Base-by-base conservation (phyloP, 331 rosid genomes). In the Rosa hybrid region DNA sequence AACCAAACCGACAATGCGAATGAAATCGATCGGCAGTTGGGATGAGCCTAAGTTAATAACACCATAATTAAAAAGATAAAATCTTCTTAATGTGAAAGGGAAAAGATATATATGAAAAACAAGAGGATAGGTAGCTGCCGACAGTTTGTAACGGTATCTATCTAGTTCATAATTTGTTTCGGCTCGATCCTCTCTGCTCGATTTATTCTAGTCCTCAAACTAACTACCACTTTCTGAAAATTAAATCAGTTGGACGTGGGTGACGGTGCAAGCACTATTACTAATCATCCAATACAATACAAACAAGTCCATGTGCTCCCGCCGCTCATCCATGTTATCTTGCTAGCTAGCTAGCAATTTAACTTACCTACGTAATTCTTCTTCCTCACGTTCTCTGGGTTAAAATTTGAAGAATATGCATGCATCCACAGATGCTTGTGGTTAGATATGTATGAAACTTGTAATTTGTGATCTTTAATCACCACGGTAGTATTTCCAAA, bases 301-400 rank as follows among this genome's bases (percentile, higher is more conserved):
- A 39, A 68, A 68, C 49, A 68, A 16, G 3, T 38, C 13, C 72
- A 68, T 68, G 72, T 68, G 72, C 71, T 34, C 7, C 23, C 72
- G 72, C 49, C 72, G 72, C 72, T 17, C 48, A 41, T 16, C 48
- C 71, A 38, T 67, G 72, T 67, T 67, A 67, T 18, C 49, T 64
- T 65, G 71, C 70, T 64, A 6, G 11, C n/a, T 34, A 64, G 8
- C n/a, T 34, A 64, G 8, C 8, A 9, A 62, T 4, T 13, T 2
- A 27, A 30, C 69, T 64, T 34, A 4, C 16, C 41, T 25, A 25
- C 6, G 5, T 13, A 30, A 27, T 64, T 27, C 41, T 27, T 13
- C 8, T 25, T 30, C 70, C 20, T 64, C 71, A 65, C 45, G 44
- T 65, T 34, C 46, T 65, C 23, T 65, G 21, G 21, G 45, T 34